Conservation (phyloP, 176 grass and related monocot genomes). For the Musa acuminata region DNA sequence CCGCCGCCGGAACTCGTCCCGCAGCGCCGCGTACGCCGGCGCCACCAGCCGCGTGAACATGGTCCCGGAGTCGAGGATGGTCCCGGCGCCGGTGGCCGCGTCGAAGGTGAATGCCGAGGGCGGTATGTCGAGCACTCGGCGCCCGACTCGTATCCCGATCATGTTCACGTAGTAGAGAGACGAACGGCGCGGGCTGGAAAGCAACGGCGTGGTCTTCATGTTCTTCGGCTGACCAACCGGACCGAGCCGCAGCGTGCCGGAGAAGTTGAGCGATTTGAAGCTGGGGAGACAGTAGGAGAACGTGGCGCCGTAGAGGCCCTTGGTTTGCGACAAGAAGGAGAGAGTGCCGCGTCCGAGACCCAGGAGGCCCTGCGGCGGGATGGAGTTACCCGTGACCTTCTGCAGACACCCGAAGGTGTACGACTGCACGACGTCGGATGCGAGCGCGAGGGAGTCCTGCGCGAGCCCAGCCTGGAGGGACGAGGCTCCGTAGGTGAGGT, state of each 20-base stretch:
- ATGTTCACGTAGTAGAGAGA: slow-evolving; percentile 97
- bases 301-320: slow-evolving; percentile 39
- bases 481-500: slow-evolving; percentile 58
- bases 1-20: slow-evolving; percentile 68
- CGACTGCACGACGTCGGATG: slow-evolving; percentile 37
- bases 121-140: slow-evolving; percentile 49
- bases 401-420: slow-evolving; percentile 88
- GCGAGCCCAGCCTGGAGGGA: slow-evolving; percentile 44
- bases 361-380: slow-evolving; percentile 79
- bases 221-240: slow-evolving; percentile 47
- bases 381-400: slow-evolving; percentile 52
- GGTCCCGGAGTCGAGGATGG: slow-evolving; percentile 71
- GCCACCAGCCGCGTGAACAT: slow-evolving; percentile 78
- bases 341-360: slow-evolving; percentile 73
- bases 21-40: slow-evolving; percentile 57
- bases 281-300: slow-evolving; percentile 97
- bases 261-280: slow-evolving; percentile 83
- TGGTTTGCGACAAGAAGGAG: slow-evolving; percentile 80
- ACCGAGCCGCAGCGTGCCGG: slow-evolving; percentile 73
- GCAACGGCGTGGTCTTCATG: slow-evolving; percentile 84
- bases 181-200: slow-evolving; percentile 57
- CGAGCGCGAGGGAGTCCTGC: slow-evolving; percentile 63
- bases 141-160: slow-evolving; percentile 62
- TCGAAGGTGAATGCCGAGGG: slow-evolving; percentile 51
- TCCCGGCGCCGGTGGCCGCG: slow-evolving; percentile 60